Evolutionary conservation across 2,329 filamentous ascomycete species (phyloP).

Genomic region (Hymenoscyphus occultus): DNA sequence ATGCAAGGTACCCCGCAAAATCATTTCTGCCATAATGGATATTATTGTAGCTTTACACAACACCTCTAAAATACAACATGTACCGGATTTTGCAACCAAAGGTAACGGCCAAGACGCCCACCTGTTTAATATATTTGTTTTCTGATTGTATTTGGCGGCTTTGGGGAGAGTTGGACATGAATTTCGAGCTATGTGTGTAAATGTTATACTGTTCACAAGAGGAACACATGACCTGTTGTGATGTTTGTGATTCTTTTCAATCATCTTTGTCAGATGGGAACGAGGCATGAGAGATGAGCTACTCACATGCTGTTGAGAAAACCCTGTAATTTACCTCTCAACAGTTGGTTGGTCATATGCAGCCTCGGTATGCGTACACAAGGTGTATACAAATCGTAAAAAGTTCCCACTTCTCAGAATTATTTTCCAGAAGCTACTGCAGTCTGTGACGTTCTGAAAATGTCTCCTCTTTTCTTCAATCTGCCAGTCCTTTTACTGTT

Average conservation of each 20-base stretch:
- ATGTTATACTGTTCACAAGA: neutral
- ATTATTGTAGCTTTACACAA: neutral
- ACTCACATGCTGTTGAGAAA: neutral
- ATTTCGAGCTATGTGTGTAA: neutral
- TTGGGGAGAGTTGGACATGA: neutral
- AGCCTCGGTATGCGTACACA: neutral
- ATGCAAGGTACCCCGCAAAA: slow-evolving; percentile 3
- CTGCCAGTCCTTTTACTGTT: neutral
- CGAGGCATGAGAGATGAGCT: neutral
- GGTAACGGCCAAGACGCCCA: neutral
- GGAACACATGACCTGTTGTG: neutral
- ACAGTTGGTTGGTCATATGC: neutral
- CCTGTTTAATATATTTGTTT: neutral
- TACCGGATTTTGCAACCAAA: neutral
- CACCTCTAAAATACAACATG: neutral
- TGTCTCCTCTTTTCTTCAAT: neutral
- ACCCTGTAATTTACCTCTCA: neutral
- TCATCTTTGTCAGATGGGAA: neutral
- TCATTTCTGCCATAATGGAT: neutral
- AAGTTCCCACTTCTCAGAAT: neutral
- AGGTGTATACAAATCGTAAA: neutral
- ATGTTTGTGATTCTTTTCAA: neutral
- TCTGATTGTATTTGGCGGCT: neutral
- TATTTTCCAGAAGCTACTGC: neutral
- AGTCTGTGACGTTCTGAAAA: neutral